Evolutionary conservation across 768 basidiomycete species (phyloP).

Genomic region (Pluteus cervinus): DNA sequence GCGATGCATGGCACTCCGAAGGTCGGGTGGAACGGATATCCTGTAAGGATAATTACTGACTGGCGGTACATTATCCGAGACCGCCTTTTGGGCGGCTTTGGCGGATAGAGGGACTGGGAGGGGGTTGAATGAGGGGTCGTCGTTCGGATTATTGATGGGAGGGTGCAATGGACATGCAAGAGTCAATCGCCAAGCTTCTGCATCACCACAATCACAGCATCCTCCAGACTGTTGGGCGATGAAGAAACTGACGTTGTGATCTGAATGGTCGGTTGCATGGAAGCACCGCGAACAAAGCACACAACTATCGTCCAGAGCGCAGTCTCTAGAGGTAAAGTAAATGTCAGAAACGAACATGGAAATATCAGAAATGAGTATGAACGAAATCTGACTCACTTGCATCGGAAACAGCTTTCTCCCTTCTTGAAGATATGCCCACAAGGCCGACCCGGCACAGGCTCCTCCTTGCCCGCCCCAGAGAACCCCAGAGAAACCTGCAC

Average conservation of each 20-base stretch:
- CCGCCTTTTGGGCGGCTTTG: slow-evolving; percentile 31
- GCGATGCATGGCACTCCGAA: slow-evolving; percentile 67
- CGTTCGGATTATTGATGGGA: slow-evolving; percentile 25
- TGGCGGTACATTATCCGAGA: slow-evolving; percentile 50
- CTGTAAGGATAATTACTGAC: slow-evolving; percentile 57
- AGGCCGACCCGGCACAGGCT: slow-evolving; percentile 59
- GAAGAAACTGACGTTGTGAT: slow-evolving; percentile 91
- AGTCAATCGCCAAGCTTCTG: slow-evolving; percentile 74
- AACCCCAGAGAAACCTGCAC: slow-evolving; percentile 57
- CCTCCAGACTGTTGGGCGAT: slow-evolving; percentile 89
- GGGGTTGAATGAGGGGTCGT: slow-evolving; percentile 12
- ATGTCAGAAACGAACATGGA: slow-evolving; percentile 3
- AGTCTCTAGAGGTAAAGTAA: slow-evolving; percentile 56
- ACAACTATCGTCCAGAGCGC: slow-evolving; percentile 83
- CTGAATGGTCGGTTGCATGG: slow-evolving; percentile 76
- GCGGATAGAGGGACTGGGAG: slow-evolving; percentile 27
- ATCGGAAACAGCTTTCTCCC: slow-evolving; percentile 89
- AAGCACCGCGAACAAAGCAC: slow-evolving; percentile 90
- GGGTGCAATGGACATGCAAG: slow-evolving; percentile 77
- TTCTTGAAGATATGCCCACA: slow-evolving; percentile 87
- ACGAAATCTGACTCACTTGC: slow-evolving; percentile 63
- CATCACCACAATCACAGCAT: slow-evolving; percentile 93
- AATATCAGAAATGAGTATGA: slow-evolving; percentile 1
- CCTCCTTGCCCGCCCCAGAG: slow-evolving; percentile 53
- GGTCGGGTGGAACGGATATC: slow-evolving; percentile 51